A percentile compares a stretch with the other conserved stretches of the same genome.
Evolutionary conservation across 108 stramenopile species (phyloP).

Genomic region (Skeletonema grethae): DNA sequence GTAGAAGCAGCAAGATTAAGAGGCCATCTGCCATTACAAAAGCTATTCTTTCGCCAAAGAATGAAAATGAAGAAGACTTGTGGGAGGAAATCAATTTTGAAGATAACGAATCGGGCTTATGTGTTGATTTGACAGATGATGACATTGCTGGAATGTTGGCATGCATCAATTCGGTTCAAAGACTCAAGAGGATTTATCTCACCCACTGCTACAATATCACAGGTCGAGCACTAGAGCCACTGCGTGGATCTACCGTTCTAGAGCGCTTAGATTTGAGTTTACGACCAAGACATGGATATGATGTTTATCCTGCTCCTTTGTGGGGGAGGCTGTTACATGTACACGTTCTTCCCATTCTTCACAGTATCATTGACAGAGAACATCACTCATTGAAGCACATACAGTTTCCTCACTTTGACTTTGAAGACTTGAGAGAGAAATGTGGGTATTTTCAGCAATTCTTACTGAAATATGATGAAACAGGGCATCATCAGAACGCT

Average conservation of each 20-base stretch:
- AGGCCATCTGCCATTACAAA: background rate
- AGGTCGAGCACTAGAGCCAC: slow-evolving; percentile 9
- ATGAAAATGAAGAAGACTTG: background rate
- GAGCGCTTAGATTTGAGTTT: slow-evolving; percentile 6
- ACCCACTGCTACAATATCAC: slow-evolving; percentile 5
- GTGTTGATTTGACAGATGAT: slow-evolving; percentile 10
- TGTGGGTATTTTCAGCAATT: background rate
- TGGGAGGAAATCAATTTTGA: background rate
- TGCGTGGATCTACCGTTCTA: slow-evolving; percentile 8
- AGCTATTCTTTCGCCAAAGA: background rate
- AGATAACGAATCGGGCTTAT: background rate
- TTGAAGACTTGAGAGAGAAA: too few relatives aligned
- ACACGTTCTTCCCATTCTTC: background rate
- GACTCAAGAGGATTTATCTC: slow-evolving; percentile 7
- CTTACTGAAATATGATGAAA: background rate
- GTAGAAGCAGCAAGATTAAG: background rate
- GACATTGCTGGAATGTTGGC: slow-evolving; percentile 8
- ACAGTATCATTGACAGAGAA: slow-evolving; percentile 11
- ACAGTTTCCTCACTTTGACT: background rate
- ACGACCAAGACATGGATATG: background rate
- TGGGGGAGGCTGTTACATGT: background rate
- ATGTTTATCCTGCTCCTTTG: too few relatives aligned
- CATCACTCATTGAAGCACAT: background rate
- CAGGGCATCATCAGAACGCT: background rate
- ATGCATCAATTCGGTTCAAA: slow-evolving; percentile 1